Base-by-base conservation (phyloP, 1,284 basidiomycete genomes). In the Nidula niveotomentosa region DNA sequence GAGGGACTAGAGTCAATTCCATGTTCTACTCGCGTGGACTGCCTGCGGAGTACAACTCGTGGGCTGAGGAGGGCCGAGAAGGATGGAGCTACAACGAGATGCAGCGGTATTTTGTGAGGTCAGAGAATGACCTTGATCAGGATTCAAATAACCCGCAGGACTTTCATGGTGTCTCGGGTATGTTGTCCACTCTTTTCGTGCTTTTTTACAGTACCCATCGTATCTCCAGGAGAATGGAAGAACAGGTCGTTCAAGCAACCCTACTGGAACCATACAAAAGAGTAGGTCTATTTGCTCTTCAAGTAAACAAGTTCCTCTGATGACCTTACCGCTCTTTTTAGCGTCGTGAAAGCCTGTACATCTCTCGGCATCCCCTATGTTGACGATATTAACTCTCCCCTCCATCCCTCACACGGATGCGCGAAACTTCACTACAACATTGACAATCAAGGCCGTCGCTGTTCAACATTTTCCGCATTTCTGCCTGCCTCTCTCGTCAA, bases 361-460 rank as follows among this genome's bases (percentile, higher is more conserved):
- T 8, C 10, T 8, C n/a, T 51, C 18, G 49, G 49, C 12, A 1
- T 51, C 15, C 49, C 49, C n/a, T 18, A 51, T 12, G 18, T 51
- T 6, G 8, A 18, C 7, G 49, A 51, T 23, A 6, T 37, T 5
- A 51, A 51, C 30, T 51, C 49, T 15, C 49, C 49, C 1, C 8
- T 18, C 6, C 17, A 8, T n/a, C 49, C 49, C 15, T 17, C 35
- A 13, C n/a, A 18, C 6, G 34, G 49, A 9, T 36, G 33, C 35
- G 56, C 48, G 50, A 45, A 53, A 52, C 53, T 59, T 55, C 53
- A 54, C 18, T 8, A 51, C 35, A 39, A 34, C 2, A 37, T 41
- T 57, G 53, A 54, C 23, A 23, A n/a, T 7, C n/a, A 33, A 10
- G 30, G 34, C 17, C 7, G 43, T 23, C 48, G 53, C 4, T 17